Evolutionary conservation across 1,284 basidiomycete genomes (phyloP).

Genomic region (Moesziomyces globuligerus): DNA sequence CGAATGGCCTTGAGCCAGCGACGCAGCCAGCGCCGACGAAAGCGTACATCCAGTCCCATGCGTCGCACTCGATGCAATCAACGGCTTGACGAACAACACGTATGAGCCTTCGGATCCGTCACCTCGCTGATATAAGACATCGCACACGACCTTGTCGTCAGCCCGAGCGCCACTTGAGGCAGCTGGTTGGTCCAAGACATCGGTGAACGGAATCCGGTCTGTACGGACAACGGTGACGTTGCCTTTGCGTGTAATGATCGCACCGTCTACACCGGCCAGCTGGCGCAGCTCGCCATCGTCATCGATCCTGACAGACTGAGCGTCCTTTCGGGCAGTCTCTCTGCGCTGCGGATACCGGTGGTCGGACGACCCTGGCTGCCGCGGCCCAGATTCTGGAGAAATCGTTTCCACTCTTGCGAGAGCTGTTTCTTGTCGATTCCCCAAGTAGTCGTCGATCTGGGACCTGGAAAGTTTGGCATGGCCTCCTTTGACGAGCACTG

Average conservation of each 20-base stretch:
- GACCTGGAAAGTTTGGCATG: slow-evolving; percentile 71
- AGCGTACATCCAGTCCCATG: slow-evolving; percentile 96
- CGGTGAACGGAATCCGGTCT: slow-evolving; percentile 30
- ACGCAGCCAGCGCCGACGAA: slow-evolving; percentile 81
- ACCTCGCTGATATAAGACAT: slow-evolving; percentile 74
- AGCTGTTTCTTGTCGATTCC: neutral
- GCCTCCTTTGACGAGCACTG: slow-evolving; percentile 88
- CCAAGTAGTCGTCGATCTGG: slow-evolving; percentile 20
- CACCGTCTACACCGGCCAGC: slow-evolving; percentile 34
- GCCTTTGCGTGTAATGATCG: slow-evolving; percentile 18
- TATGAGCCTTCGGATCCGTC: slow-evolving; percentile 63
- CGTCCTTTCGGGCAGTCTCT: neutral
- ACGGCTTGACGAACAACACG: slow-evolving; percentile 56
- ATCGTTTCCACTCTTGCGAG: neutral
- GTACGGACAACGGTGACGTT: slow-evolving; percentile 39
- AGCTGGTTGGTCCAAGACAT: slow-evolving; percentile 17
- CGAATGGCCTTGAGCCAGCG: slow-evolving; percentile 73
- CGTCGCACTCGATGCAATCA: slow-evolving; percentile 66
- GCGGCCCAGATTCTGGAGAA: neutral
- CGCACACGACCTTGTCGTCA: slow-evolving; percentile 72
- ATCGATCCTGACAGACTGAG: neutral
- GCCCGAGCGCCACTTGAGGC: neutral
- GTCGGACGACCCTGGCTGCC: neutral
- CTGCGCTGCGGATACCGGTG: slow-evolving; percentile 26
- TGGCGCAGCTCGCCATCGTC: slow-evolving; percentile 13